Evolutionary conservation across 2,329 filamentous ascomycete genomes (phyloP), one percentile per base, ranked within the genome.

Genomic region (Didymella pomorum): DNA sequence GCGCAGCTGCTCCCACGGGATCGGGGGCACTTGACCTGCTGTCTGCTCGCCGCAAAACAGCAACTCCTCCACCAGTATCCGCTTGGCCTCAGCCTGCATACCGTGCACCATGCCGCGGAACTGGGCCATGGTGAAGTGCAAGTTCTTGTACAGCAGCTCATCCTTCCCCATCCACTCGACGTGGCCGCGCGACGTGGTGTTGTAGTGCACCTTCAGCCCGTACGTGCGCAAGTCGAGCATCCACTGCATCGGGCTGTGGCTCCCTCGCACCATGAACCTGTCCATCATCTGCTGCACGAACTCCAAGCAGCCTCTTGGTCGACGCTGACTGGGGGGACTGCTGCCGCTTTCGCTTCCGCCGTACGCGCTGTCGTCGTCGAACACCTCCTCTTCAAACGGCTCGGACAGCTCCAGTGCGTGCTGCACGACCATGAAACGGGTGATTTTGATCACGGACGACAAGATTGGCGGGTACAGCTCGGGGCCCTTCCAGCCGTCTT

Each of bases 371-470:
- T 56, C 43, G 28, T 37, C 35, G 42, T 61, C 33, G 18, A 28
- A 28, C 26, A 9, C 26, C 26, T 28, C 26, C 26, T 28, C 26
- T 4, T 9, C 9, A 9, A 9, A 28, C 39, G 39, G 20, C 20
- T 9, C 39, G 7, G 39, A 43, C 28, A 47, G 44, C 44, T 47
- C 44, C 5, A 47, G 28, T 21, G 44, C 28, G 9, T 67, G 50
- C 56, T 69, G 43, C 9, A 70, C 49, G 2, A 69, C 60, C 43
- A 69, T 66, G 35, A 68, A 69, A n/a, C 52, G 43, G 28, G 28
- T 23, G 10, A 35, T 23, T 23, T 47, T 47, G 20, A 69, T 68
- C 4, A 67, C 33, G 16, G 56, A 47, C 29, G 60, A 70, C 39
- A 70, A 61, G 16, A 64, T 56, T 14, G 52, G 53, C 39, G 49